phyloP scores from a whole-genome alignment of 2,329 filamentous ascomycete genomes.

The Alternaria atra region DNA sequence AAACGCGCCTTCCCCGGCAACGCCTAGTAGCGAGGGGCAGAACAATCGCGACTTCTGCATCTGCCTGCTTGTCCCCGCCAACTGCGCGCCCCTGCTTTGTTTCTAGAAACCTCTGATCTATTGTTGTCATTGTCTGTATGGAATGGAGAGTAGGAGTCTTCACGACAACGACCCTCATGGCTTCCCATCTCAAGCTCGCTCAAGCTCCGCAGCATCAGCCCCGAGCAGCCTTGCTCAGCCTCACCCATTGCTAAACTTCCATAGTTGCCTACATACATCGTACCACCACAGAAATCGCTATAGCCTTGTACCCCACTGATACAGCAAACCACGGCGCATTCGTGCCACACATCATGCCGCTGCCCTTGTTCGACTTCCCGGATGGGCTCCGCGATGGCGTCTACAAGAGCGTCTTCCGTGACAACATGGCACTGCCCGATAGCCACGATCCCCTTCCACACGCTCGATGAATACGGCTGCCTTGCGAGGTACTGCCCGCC shows the following conservation, averaged over 20 bases:
- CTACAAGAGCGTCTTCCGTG: no score
- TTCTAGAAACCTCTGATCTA: conserved; percentile 1
- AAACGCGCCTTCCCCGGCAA: conserved; percentile 29
- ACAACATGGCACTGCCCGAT: no score
- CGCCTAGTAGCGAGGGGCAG: conserved; percentile 24
- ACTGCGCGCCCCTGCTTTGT: not conserved
- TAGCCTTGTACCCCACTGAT: not conserved
- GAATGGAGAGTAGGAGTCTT: not conserved
- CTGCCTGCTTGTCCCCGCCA: conserved; percentile 6
- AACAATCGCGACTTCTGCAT: conserved; percentile 16
- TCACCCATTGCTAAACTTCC: conserved; percentile 9
- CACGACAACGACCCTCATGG: not conserved
- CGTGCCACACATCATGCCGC: not conserved
- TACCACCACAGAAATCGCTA: conserved; percentile 7
- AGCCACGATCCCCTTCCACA: no score
- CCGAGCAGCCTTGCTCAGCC: conserved; percentile 17
- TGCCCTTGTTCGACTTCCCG: not conserved
- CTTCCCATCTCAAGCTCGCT: not conserved
- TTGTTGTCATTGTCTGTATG: not conserved
- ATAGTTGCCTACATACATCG: conserved; percentile 17
- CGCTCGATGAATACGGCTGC: no score
- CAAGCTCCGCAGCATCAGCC: conserved; percentile 1
- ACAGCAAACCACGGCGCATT: not conserved
- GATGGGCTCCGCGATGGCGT: no score
- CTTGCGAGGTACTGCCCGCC: no score